Evolutionary conservation across 2,329 filamentous ascomycete genomes (phyloP).

Genomic region (Stagonosporopsis tanaceti): DNA sequence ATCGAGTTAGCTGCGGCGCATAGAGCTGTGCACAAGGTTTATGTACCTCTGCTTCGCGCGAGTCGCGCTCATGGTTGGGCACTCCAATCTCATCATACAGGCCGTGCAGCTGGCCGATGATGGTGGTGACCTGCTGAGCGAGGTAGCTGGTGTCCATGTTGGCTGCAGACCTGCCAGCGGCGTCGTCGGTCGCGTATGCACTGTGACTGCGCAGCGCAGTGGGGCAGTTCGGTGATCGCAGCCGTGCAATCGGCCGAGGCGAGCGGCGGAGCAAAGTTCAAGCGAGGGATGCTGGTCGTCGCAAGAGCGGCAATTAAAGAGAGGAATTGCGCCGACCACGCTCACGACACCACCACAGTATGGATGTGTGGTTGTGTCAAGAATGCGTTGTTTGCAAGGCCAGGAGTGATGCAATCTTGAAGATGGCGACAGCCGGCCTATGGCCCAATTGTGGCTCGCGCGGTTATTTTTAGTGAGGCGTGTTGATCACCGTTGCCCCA

Average conservation of each 20-base stretch:
- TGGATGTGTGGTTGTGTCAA: constrained; percentile 9
- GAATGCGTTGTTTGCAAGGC: constrained; percentile 13
- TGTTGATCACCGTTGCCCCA: constrained; percentile 17
- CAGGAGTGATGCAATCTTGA: constrained; percentile 21
- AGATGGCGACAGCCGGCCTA: constrained; percentile 7
- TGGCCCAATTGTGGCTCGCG: constrained; percentile 9
- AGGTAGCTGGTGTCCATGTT: constrained; percentile 90
- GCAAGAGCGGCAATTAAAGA: constrained; percentile 20
- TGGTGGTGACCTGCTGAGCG: constrained; percentile 92
- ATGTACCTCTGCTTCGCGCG: constrained; percentile 83
- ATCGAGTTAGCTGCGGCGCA: constrained; percentile 21
- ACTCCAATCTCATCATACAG: constrained; percentile 98
- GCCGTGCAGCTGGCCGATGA: constrained; percentile 90
- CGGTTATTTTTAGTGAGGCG: constrained; percentile 18
- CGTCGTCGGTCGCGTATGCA: constrained; percentile 46
- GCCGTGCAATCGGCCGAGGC: constrained; percentile 13
- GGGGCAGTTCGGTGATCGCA: constrained; percentile 34
- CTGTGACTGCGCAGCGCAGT: constrained; percentile 34
- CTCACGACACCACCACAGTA: constrained; percentile 14
- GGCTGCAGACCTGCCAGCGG: constrained; percentile 46
- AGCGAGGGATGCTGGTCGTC: constrained; percentile 18
- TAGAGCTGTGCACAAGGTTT: not conserved
- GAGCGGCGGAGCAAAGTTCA: constrained; percentile 5
- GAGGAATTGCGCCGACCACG: constrained; percentile 17
- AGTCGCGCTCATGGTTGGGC: constrained; percentile 89